A percentile compares a stretch with the other conserved stretches of the same genome.
Conservation (phyloP, 1,139 yeast species). For the Candida sanyaensis region DNA sequence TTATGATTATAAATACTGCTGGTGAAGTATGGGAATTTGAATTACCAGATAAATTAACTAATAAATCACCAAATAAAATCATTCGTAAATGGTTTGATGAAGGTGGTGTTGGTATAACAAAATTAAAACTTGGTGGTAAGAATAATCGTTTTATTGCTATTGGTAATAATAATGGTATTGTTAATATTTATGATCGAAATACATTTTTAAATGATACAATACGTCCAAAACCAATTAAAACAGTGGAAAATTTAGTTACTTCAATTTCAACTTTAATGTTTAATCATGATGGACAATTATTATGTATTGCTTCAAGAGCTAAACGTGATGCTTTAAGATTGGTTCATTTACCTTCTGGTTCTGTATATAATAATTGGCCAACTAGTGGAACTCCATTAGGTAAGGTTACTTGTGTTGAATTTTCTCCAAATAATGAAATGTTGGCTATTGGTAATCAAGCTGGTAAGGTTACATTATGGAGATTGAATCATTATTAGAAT, state of each 20-base stretch:
- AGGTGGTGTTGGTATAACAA: conserved; percentile 83
- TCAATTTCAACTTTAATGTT: conserved; percentile 74
- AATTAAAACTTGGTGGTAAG: conserved; percentile 76
- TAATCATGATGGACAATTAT: conserved; percentile 85
- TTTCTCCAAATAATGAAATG: conserved; percentile 82
- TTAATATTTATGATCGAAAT: conserved; percentile 75
- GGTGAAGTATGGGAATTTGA: conserved; percentile 94
- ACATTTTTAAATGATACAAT: conserved; percentile 17
- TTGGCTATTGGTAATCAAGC: conserved; percentile 87
- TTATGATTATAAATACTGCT: conserved; percentile 68
- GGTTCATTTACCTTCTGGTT: conserved; percentile 85
- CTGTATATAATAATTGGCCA: conserved; percentile 95
- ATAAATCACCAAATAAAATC: conserved; percentile 34
- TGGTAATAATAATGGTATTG: conserved; percentile 88
- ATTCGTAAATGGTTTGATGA: conserved; percentile 80
- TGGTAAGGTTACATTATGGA: conserved; percentile 90
- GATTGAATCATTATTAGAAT: conserved; percentile 69
- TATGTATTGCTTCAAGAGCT: conserved; percentile 84
- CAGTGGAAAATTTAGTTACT: conserved; percentile 79
- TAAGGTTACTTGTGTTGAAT: conserved; percentile 78
- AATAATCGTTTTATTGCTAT: conserved; percentile 83
- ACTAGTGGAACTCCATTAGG: conserved; percentile 96
- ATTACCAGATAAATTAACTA: conserved; percentile 29
- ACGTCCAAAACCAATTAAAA: conserved; percentile 49
- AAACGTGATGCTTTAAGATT: conserved; percentile 83